Evolutionary conservation across 1,139 yeast genomes (phyloP).

Genomic region (Kurtzmaniella quercitrusa): DNA sequence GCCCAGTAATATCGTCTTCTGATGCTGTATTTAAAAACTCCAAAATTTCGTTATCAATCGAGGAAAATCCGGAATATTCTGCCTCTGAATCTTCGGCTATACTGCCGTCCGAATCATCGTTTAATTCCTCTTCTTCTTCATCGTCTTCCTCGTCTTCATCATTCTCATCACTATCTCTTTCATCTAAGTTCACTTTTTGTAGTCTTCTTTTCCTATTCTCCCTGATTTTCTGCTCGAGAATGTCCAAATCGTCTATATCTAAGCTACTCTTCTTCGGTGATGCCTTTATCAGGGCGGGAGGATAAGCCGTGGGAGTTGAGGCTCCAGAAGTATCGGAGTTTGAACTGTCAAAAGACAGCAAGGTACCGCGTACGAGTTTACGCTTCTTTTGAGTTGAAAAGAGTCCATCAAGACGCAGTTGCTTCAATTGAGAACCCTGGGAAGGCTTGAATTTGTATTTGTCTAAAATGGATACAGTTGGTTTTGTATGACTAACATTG

Average conservation of each 20-base stretch:
- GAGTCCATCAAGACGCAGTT: constrained; percentile 11
- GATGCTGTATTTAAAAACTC: constrained; percentile 78
- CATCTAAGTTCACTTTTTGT: constrained; percentile 11
- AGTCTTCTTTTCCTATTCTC: constrained; percentile 22
- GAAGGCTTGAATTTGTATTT: constrained; percentile 37
- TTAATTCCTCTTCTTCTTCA: constrained; percentile 44
- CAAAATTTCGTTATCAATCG: constrained; percentile 61
- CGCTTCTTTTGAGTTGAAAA: constrained; percentile 20
- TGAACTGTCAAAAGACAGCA: constrained; percentile 13
- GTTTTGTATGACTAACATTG: constrained; percentile 54
- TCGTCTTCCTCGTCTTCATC: constrained; percentile 29
- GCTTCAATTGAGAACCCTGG: constrained; percentile 21
- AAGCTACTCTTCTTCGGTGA: not conserved
- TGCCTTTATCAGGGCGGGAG: not conserved
- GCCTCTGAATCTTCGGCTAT: constrained; percentile 38
- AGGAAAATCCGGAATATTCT: constrained; percentile 39
- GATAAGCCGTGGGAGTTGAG: constrained; percentile 8
- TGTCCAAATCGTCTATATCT: constrained; percentile 20
- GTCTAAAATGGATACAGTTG: constrained; percentile 51
- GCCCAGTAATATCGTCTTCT: constrained; percentile 71
- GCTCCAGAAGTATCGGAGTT: constrained; percentile 10
- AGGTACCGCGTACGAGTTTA: constrained; percentile 32
- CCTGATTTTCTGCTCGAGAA: constrained; percentile 35
- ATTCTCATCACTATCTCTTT: constrained; percentile 9
- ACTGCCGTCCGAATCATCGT: constrained; percentile 36